Evolutionary conservation across 805 yeast species (phyloP).

Genomic region (Wickerhamiella sorbophila): DNA sequence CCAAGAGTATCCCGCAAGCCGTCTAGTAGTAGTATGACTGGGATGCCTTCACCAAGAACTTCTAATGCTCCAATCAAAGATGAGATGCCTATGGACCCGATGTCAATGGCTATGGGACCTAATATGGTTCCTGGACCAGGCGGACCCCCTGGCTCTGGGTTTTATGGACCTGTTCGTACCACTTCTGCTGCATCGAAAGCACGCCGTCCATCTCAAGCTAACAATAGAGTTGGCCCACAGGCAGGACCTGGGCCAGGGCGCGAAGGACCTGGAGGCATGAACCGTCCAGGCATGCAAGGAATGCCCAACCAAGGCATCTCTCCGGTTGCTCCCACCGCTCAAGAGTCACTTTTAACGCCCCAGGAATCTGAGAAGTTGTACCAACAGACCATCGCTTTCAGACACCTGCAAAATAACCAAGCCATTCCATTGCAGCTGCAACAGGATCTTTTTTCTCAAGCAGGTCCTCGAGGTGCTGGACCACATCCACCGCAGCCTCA

Average conservation of each 20-base stretch:
- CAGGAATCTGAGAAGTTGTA: conserved; percentile 7
- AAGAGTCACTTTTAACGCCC: conserved; percentile 9
- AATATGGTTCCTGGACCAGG: background rate
- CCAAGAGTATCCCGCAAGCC: background rate
- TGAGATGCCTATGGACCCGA: background rate
- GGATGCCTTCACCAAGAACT: background rate
- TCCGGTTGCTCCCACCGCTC: background rate
- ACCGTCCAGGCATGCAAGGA: background rate
- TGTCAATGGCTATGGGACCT: background rate
- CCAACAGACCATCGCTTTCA: conserved; percentile 11
- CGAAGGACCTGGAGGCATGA: background rate
- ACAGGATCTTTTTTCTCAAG: conserved; percentile 5
- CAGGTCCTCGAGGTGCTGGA: background rate
- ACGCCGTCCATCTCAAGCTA: background rate
- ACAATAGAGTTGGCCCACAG: background rate
- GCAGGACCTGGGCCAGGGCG: background rate
- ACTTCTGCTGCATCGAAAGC: background rate
- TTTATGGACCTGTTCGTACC: background rate
- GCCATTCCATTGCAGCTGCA: conserved; percentile 7
- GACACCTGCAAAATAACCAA: conserved; percentile 8
- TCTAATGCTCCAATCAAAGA: background rate
- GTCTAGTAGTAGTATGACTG: background rate
- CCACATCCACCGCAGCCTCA: background rate
- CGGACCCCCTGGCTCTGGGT: background rate
- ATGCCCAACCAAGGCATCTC: background rate